Evolutionary conservation across 805 yeast genomes (phyloP).

Genomic region (Komagataella mondaviorum): DNA sequence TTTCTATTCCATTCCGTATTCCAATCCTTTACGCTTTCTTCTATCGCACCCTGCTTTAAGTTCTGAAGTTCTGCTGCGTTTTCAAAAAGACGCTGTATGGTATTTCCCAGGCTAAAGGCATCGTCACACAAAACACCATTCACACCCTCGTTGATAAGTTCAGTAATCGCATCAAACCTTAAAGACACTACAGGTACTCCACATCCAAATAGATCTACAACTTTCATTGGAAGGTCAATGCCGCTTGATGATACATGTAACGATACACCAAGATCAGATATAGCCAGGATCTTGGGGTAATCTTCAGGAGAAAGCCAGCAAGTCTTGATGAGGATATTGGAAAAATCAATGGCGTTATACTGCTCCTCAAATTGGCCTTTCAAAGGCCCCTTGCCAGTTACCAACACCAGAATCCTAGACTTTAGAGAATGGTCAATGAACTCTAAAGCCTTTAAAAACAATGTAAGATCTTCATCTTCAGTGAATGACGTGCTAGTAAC

Average conservation of each 20-base stretch:
- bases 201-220: slow-evolving; percentile 90
- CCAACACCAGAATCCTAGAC: slow-evolving; percentile 42
- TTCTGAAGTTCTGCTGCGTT: slow-evolving; percentile 12
- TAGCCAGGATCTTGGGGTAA: slow-evolving; percentile 61
- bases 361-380: slow-evolving; percentile 33
- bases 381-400: slow-evolving; percentile 96
- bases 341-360: slow-evolving; percentile 28
- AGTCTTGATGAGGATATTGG: slow-evolving; percentile 40
- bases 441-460: slow-evolving; percentile 57
- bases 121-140: slow-evolving; percentile 55
- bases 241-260: slow-evolving; percentile 90
- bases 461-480: slow-evolving; percentile 79
- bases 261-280: slow-evolving; percentile 83
- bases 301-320: slow-evolving; percentile 72
- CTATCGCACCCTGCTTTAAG: slow-evolving; percentile 55
- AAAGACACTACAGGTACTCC: slow-evolving; percentile 86
- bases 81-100: slow-evolving; percentile 22
- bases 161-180: slow-evolving; percentile 63
- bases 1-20: slow-evolving; percentile 53
- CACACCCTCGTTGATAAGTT: slow-evolving; percentile 51
- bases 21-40: slow-evolving; percentile 67
- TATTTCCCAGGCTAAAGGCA: slow-evolving; percentile 29
- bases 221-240: slow-evolving; percentile 92
- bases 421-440: slow-evolving; percentile 31
- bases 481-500: slow-evolving; percentile 90